Base-by-base conservation (phyloP, 2,329 filamentous ascomycete species). In the Zelopaecilomyces penicillatus region DNA sequence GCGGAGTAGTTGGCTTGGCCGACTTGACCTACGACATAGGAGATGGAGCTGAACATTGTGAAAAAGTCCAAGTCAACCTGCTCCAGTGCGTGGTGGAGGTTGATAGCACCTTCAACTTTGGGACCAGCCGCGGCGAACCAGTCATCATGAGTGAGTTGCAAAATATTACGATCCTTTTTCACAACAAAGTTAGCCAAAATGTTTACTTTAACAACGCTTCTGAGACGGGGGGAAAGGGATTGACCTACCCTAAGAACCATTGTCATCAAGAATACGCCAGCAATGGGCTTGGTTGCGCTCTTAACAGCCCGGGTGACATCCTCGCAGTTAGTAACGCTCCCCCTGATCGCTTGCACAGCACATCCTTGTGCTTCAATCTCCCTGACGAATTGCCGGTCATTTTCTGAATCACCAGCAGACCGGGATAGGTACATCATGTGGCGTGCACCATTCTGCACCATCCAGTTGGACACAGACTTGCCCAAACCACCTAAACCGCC, bases 261-360 rank as follows among this genome's bases (percentile, higher is more conserved):
- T 3, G 65, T 63, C 6, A 64, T 63, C 28, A 67, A 59, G 3
- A 58, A 56, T 5, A 68, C 64, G 33, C 66, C 65, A 0, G 50
- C 57, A 27, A 68, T 57, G 0, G 57, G 56, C 4, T 64, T 61
- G 52, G 65, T 11, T 44, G 45, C 48, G 6, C 41, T 37, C 28
- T 35, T 12, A 4, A 52, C 37, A 9, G 44, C 48, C 11, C 38
- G 32, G 11, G 35, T 34, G 3, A 52, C 48, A 34, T 50, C 48
- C 7, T 38, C 31, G 6, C 45, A 6, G 8, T 36, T 31, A 4
- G 39, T 40, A 6, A 49, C 49, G 10, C 38, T 45, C 4, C 49
- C 44, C 9, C 35, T 30, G 2, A 51, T 40, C 3, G 37, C 27
- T 11, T 33, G 28, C 3, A 42, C 37, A 2, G n/a, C 9, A 32